phyloP scores from a whole-genome alignment of 2,329 filamentous ascomycete genomes.

The Talaromyces sp. region DNA sequence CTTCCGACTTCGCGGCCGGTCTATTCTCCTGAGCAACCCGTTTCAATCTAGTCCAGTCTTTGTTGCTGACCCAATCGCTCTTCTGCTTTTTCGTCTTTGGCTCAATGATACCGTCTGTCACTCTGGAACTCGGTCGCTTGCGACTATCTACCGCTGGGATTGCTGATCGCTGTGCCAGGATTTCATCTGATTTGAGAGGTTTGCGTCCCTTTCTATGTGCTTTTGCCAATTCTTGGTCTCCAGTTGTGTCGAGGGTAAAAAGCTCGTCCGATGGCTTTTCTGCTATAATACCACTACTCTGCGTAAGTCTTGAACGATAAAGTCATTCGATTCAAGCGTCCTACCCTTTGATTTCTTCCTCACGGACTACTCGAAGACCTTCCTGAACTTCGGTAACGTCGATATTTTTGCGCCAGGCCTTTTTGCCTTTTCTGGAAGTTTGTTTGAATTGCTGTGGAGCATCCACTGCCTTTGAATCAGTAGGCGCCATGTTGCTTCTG shows the following conservation, averaged over 20 bases:
- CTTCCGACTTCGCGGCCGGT: slow-evolving; percentile 52
- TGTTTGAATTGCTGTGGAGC: slow-evolving; percentile 81
- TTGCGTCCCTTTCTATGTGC: slow-evolving; percentile 66
- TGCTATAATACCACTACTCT: slow-evolving; percentile 69
- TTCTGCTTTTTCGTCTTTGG: slow-evolving; percentile 67
- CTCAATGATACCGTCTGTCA: slow-evolving; percentile 68
- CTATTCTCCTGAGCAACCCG: slow-evolving; percentile 68
- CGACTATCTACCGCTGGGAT: slow-evolving; percentile 73
- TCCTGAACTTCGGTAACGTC: slow-evolving; percentile 81
- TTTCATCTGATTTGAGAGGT: slow-evolving; percentile 83
- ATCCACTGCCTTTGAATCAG: slow-evolving; percentile 22
- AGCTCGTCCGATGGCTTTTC: slow-evolving; percentile 81
- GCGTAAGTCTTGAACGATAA: slow-evolving; percentile 14
- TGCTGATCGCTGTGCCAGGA: slow-evolving; percentile 77
- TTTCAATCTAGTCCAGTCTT: slow-evolving; percentile 74
- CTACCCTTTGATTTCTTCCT: slow-evolving; percentile 87
- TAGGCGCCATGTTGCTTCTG: slow-evolving; percentile 5
- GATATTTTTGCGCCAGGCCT: slow-evolving; percentile 98
- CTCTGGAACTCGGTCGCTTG: slow-evolving; percentile 69
- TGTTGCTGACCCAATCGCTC: slow-evolving; percentile 75
- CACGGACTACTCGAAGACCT: slow-evolving; percentile 77
- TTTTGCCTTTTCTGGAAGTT: slow-evolving; percentile 93
- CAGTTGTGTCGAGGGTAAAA: slow-evolving; percentile 75
- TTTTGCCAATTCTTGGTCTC: slow-evolving; percentile 64
- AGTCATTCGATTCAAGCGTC: slow-evolving; percentile 1